Evolutionary conservation across 2,329 filamentous ascomycete species (phyloP).

Genomic region (Exophiala sideris): DNA sequence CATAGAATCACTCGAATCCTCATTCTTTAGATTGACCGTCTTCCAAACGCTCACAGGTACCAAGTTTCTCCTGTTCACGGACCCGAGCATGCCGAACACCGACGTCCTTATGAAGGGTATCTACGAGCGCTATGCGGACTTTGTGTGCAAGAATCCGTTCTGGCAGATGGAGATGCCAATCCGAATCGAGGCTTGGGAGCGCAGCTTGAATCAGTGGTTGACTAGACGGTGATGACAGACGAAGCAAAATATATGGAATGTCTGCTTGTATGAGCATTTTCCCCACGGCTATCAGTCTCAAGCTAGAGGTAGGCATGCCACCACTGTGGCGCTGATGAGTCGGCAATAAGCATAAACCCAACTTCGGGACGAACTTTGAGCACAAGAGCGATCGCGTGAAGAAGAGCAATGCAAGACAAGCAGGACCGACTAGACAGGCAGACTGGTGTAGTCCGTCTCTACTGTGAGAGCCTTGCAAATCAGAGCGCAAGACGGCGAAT

Average conservation of each 20-base stretch:
- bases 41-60: constrained; percentile 92
- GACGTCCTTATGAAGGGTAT: constrained; percentile 79
- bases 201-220: constrained; percentile 77
- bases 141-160: constrained; percentile 99
- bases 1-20: constrained; percentile 87
- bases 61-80: constrained; percentile 94
- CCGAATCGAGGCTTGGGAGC: constrained; percentile 90
- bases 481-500: no score
- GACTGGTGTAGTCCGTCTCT: no score
- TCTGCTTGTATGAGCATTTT: no score
- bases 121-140: constrained; percentile 94
- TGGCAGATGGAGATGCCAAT: constrained; percentile 98
- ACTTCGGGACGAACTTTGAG: no score
- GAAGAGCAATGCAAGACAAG: no score
- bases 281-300: no score
- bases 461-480: no score
- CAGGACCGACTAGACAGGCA: no score
- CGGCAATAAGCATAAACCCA: no score
- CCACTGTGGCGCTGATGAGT: no score
- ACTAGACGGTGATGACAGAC: constrained; percentile 46
- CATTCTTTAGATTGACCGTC: constrained; percentile 92
- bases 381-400: no score
- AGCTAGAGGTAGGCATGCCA: no score
- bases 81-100: constrained; percentile 80
- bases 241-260: not conserved